Conservation (phyloP, 495 filamentous ascomycete species). For the Friedmanniomyces endolithicus region DNA sequence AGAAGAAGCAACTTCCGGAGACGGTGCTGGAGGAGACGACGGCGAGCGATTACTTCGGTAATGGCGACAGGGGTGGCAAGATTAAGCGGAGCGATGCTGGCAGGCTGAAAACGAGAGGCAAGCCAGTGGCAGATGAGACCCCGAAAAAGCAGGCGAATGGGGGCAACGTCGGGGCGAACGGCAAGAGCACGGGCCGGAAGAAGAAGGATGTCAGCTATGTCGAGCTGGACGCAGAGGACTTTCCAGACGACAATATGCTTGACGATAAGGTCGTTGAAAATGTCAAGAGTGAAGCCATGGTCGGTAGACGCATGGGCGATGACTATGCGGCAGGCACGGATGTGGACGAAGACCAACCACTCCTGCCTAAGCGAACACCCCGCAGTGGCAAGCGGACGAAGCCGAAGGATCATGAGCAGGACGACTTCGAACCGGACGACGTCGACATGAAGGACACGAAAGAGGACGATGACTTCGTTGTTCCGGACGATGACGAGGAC, state of each 20-base stretch:
- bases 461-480: constrained; percentile 32
- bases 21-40: constrained; percentile 25
- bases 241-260: constrained; percentile 29
- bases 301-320: constrained; percentile 23
- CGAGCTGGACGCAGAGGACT: constrained; percentile 28
- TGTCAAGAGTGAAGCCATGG: constrained; percentile 26
- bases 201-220: constrained; percentile 19
- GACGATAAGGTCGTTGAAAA: constrained; percentile 7
- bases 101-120: constrained; percentile 16
- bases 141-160: constrained; percentile 24
- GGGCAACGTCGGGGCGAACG: constrained; percentile 13
- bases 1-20: constrained; percentile 27
- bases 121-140: constrained; percentile 18
- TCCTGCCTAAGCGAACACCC: constrained; percentile 5
- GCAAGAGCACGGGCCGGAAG: constrained; percentile 10
- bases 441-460: constrained; percentile 33
- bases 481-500: constrained; percentile 28
- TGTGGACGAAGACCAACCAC: constrained; percentile 10
- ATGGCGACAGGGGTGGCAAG: constrained; percentile 25
- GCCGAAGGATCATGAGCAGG: constrained; percentile 20
- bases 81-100: constrained; percentile 30
- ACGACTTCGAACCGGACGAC: constrained; percentile 26
- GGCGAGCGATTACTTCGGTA: constrained; percentile 29
- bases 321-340: constrained; percentile 26
- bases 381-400: constrained; percentile 20